Evolutionary conservation across 163 green algal species (phyloP), one percentile per base, ranked within the genome.

Genomic region (Chlorella variabilis): DNA sequence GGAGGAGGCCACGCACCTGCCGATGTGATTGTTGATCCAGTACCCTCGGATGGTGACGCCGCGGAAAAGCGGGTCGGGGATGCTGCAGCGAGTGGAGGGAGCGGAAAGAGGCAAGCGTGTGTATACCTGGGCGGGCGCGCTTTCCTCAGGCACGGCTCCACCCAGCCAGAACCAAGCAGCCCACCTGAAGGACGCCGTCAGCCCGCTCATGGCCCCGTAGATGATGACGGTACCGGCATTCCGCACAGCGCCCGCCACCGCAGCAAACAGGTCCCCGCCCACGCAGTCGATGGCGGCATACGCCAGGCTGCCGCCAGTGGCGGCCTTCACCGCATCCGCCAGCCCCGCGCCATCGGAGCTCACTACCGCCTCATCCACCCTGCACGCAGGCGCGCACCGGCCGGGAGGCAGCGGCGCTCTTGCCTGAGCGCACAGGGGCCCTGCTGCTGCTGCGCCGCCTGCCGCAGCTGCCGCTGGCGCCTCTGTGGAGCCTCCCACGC

Each of bases 321-420:
- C 81, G 34, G 84, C 61, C 56, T 82, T 82, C 20, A 89, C 83
- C 1, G 9, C 20, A 7, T 62, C 68, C 0, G 34, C 70, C 65
- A 85, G 59, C 2, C 75, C 51, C n/a, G 87, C 87, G 29, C 83
- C 82, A 23, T 74, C 69, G n/a, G 36, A 34, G 38, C 41, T 78
- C 45, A 90, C 82, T n/a, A 91, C 79, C 63, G 89, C 81, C 74
- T 89, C 71, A 70, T 91, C 86, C 20, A 73, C 86, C 20, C 87
- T 87, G 71, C 80, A 31, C 20, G 20, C 17, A 29, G 75, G 20
- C 9, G 48, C 4, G 63, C n/a, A 54, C 3, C 15, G 45, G 45
- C 11, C 11, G 11, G 45, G 45, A 62, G 2, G 29, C 7, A 41
- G n/a, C 4, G 29, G 58, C 21, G 20, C 25, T 36, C 11, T 20